Evolutionary conservation across 164 flowering plant genomes (phyloP).

Genomic region (Vitis cinerea): DNA sequence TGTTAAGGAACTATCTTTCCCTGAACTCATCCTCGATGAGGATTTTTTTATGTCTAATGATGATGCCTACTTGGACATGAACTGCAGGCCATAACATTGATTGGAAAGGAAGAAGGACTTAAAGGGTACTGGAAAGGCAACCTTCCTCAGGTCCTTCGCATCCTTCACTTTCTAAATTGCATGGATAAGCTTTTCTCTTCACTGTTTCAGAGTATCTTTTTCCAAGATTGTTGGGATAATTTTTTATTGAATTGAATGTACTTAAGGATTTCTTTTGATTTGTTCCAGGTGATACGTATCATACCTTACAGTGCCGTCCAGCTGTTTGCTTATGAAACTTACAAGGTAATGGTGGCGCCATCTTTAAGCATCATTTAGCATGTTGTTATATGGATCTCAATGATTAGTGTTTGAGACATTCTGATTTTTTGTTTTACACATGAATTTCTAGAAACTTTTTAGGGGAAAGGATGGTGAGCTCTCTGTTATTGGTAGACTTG

Average conservation of each 20-base stretch:
- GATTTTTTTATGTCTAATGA: constrained; percentile 2
- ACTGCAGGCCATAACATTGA: constrained; percentile 65
- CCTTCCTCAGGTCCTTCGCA: constrained; percentile 79
- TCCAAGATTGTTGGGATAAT: not conserved
- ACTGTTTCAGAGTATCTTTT: not conserved
- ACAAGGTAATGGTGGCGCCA: constrained; percentile 53
- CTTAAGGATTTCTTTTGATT: not conserved
- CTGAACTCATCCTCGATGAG: not conserved
- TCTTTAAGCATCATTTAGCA: not conserved
- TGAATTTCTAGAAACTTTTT: constrained; percentile 63
- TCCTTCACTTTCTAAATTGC: constrained; percentile 1
- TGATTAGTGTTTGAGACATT: not conserved
- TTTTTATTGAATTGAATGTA: not conserved
- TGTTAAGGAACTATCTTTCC: not conserved
- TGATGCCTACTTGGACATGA: constrained; percentile 10
- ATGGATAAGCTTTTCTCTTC: too few relatives aligned
- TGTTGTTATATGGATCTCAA: not conserved
- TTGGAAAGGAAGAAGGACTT: constrained; percentile 86
- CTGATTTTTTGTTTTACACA: constrained; percentile 1
- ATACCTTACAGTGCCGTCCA: constrained; percentile 95
- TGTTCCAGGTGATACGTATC: constrained; percentile 69
- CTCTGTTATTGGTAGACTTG: constrained; percentile 88
- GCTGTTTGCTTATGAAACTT: constrained; percentile 85
- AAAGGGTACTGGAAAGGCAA: constrained; percentile 99
- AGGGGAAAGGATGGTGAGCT: constrained; percentile 74